Evolutionary conservation across 108 stramenopile genomes (phyloP).

Genomic region (Chaetoceros tenuissimus): DNA sequence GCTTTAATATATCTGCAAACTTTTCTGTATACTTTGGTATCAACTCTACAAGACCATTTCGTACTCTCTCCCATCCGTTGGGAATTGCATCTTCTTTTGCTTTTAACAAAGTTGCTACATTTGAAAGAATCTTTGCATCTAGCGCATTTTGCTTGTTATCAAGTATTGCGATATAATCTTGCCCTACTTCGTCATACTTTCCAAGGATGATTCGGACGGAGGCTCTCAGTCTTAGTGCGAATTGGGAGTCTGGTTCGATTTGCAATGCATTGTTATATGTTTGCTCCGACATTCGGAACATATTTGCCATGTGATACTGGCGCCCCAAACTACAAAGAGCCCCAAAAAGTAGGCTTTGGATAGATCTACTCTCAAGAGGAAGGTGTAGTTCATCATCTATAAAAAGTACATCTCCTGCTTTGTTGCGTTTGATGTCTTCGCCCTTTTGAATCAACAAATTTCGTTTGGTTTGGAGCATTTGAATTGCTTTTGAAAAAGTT

Average conservation of each 20-base stretch:
- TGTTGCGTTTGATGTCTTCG: constrained; percentile 10
- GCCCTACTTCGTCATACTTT: constrained; percentile 44
- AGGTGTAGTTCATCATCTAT: constrained; percentile 40
- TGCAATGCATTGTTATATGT: constrained; percentile 44
- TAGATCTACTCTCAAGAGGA: constrained; percentile 36
- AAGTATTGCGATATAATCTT: constrained; percentile 46
- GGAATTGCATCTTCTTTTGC: constrained; percentile 50
- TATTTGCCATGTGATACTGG: constrained; percentile 70
- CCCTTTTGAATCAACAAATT: constrained; percentile 11
- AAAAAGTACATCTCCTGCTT: constrained; percentile 1
- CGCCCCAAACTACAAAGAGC: constrained; percentile 48
- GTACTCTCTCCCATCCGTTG: constrained; percentile 49
- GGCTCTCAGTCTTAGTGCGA: constrained; percentile 50
- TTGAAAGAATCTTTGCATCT: constrained; percentile 54
- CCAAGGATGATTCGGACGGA: constrained; percentile 64
- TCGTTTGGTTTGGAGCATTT: constrained; percentile 16
- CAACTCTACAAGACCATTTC: constrained; percentile 24
- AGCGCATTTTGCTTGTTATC: constrained; percentile 31
- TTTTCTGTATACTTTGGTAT: constrained; percentile 24
- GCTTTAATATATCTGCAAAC: constrained; percentile 2
- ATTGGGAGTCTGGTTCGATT: constrained; percentile 48
- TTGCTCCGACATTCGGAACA: constrained; percentile 68
- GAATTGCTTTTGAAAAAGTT: constrained; percentile 35
- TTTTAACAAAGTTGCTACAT: constrained; percentile 52
- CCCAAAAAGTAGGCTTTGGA: constrained; percentile 55